Evolutionary conservation across 2,329 filamentous ascomycete species (phyloP), one percentile per base, ranked within the genome.

Genomic region (Fusarium setosum): DNA sequence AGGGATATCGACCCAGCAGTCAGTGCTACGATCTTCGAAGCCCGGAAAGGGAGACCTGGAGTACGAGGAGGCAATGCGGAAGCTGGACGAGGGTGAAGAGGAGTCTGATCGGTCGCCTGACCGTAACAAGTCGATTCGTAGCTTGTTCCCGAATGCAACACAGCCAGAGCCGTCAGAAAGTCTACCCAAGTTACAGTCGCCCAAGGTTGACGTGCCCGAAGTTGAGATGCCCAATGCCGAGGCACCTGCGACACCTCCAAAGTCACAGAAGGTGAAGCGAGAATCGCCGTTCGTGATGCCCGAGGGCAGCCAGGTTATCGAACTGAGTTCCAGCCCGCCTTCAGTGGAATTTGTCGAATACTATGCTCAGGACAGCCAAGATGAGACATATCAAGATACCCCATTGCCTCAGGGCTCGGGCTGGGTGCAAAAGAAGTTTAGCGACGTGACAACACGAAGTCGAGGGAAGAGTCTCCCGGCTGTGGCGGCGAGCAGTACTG

Each of bases 61-160:
- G 12, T 83, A 83, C 49, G 77, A 83, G 34, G 80, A 80, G 52
- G 78, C 75, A 11, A 83, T 83, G 77, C 76, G 76, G 24, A 79
- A 72, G 24, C 65, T 83, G 1, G 82, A 83, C 21, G 74, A 75
- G 3, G 74, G 67, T 2, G 73, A 74, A 1, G 72, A 74, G 15
- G 66, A 73, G 20, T 72, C 73, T 17, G 72, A 74, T 24, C 59
- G 29, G n/a, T 59, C 66, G 7, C 61, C 66, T 4, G 69, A 69
- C 17, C 62, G 63, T 23, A 72, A 73, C 24, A 74, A 68, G 37
- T 65, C 72, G 20, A 65, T 65, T 31, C 68, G 68, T 26, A 70
- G 55, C 5, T 59, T 79, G 6, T 78, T 79, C n/a, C 73, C 73
- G 40, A 74, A 75, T 23, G 72, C 73, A 12, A 76, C 74, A 11